Evolutionary conservation across 2,329 filamentous ascomycete species (phyloP).

Genomic region (Pseudogymnoascus sp.): DNA sequence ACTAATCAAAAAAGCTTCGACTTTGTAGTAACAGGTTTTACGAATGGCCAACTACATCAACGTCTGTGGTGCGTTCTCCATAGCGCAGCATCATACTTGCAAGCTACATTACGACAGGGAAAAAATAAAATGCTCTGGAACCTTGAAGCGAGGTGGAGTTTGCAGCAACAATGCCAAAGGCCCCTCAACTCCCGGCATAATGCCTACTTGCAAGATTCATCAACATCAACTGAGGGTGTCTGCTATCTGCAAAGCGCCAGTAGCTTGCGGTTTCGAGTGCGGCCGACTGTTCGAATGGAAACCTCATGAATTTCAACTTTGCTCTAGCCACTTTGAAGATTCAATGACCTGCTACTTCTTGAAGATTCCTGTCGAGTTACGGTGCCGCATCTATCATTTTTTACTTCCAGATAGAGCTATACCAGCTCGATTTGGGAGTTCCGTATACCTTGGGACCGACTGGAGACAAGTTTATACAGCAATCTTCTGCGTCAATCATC

Average conservation of each 20-base stretch:
- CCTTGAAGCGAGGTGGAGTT: constrained; percentile 15
- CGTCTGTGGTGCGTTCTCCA: background rate
- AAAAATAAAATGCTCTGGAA: constrained; percentile 15
- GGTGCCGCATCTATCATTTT: constrained; percentile 18
- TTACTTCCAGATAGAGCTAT: constrained; percentile 16
- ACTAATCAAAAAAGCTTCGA: too few relatives aligned
- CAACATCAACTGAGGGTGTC: constrained; percentile 13
- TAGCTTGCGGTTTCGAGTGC: constrained; percentile 19
- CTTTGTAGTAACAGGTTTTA: background rate
- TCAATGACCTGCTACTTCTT: constrained; percentile 18
- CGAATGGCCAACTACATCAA: constrained; percentile 27
- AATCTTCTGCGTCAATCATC: constrained; percentile 18
- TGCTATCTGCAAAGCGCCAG: constrained; percentile 14
- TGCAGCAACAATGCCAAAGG: constrained; percentile 15
- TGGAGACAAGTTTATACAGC: constrained; percentile 3
- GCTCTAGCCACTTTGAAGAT: constrained; percentile 13
- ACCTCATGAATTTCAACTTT: constrained; percentile 19
- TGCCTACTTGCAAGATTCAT: constrained; percentile 18
- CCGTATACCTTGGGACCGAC: constrained; percentile 11
- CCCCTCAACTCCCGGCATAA: constrained; percentile 5
- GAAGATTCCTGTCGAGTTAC: constrained; percentile 19
- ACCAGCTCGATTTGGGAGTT: constrained; percentile 15
- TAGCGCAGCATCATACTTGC: constrained; percentile 12
- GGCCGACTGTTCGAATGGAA: constrained; percentile 16
- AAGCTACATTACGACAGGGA: constrained; percentile 14